Base-by-base conservation (phyloP, 345 rosid genomes). In the Rhizophora mangle region DNA sequence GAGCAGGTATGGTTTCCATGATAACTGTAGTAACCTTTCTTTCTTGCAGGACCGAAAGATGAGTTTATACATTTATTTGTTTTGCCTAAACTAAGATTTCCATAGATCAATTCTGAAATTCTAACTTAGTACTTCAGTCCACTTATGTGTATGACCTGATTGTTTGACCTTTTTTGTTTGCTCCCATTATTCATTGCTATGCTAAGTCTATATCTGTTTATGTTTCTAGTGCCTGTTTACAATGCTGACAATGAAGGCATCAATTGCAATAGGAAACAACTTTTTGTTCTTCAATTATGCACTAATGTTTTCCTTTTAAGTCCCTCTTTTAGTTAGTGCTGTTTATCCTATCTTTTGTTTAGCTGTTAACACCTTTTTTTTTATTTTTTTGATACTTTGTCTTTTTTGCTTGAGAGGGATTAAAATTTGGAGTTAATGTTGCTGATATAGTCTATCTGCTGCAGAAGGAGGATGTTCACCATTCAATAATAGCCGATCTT, bases 381-480 rank as follows among this genome's bases (percentile, higher is more conserved):
- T 20, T 6, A n/a, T 31, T 4, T 43, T 46, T 29, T 57, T 24
- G 21, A 3, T 5, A 32, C 24, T 20, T 56, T 29, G 60, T 55
- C 62, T 63, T 69, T 6, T 69, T 43, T 29, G 16, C 49, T 67
- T 22, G 52, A 67, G 30, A 67, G 20, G 26, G 29, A 49, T 36
- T 57, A 4, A 20, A 9, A 19, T 68, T 61, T 62, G 7, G 53
- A 26, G 32, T 62, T 73, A 64, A 62, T 47, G 24, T 60, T 64
- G 60, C 74, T 76, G 51, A 47, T 31, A 30, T 63, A 39, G 16
- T 67, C 67, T 31, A 7, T 79, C 61, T 68, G 77, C 7, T 78
- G 67, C 85, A 95, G 97, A 95, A 92, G 82, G 99, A 95, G 85
- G 97, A 95, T 82, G 97, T 95, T 69, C 99, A 95, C 78, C 97